Base-by-base conservation (phyloP, 1,139 yeast genomes). In the Geotrichum restrictum region DNA sequence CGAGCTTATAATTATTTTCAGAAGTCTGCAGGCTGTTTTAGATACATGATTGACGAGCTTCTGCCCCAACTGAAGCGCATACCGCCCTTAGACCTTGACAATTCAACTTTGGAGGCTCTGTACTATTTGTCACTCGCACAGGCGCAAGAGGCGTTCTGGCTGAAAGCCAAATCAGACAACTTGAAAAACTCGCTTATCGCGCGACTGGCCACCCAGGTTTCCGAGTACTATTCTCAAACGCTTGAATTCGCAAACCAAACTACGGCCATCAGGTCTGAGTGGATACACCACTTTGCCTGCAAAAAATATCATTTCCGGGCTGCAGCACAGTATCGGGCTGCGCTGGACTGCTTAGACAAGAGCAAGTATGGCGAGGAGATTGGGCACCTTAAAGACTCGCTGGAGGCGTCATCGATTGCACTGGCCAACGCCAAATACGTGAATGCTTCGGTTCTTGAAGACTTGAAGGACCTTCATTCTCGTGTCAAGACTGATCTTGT, bases 141-240 rank as follows among this genome's bases (percentile, higher is more conserved):
- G 62, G 94, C 96, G 0, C 96, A 89, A 66, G 97, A 91, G 64
- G 75, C 81, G 10, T 81, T 85, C 52, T 89, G 96, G 96, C 81
- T 78, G 49, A 83, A 83, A 62, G 91, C 96, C 0, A 69, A 79
- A 0, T 31, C 36, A 10, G 66, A 71, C 36, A 77, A 76, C n/a
- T 67, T 81, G 63, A 85, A 83, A 62, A 81, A 85, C 63, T 72
- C 83, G 0, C 73, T 82, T 2, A 69, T 88, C 3, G 76, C 94
- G 0, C 79, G 81, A 59, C 68, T 91, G 44, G 78, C 95, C 0
- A 68, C 74, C 7, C 87, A 83, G 61, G 83, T 82, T 0, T 74
- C 86, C 0, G 75, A 74, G 1, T 79, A 73, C 54, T 91, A 88
- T 62, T 63, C 69, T 1, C 62, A 69, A 31, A 78, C 91, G 0